Conservation (phyloP, 2,329 filamentous ascomycete genomes). For the Pestalotiopsis sp. region DNA sequence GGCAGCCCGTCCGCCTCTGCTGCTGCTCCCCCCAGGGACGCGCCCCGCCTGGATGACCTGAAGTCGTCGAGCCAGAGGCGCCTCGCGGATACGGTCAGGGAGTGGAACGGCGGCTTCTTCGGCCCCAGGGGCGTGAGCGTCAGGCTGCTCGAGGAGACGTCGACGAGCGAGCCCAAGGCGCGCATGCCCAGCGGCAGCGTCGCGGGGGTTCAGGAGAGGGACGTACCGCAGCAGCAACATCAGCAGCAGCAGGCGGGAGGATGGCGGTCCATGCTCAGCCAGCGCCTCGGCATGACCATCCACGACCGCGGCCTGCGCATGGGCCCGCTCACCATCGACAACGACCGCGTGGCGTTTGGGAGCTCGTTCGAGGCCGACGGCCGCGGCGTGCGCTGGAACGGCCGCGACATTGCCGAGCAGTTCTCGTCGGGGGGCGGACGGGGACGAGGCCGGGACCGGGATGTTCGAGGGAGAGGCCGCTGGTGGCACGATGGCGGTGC, state of each 20-base stretch:
- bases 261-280: conserved; percentile 10
- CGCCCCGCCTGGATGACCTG: conserved; percentile 45
- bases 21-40: conserved; percentile 29
- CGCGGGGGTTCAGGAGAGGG: neutral
- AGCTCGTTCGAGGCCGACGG: conserved; percentile 46
- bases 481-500: neutral
- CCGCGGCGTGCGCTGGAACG: conserved; percentile 49
- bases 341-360: conserved; percentile 46
- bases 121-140: conserved; percentile 51
- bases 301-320: conserved; percentile 34
- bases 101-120: conserved; percentile 64
- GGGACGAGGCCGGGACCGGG: conserved; percentile 10
- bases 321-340: conserved; percentile 44
- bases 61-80: conserved; percentile 29
- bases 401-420: conserved; percentile 41
- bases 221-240: neutral
- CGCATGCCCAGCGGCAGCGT: conserved; percentile 31
- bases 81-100: conserved; percentile 45
- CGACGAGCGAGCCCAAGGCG: neutral
- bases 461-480: conserved; percentile 6
- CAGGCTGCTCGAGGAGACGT: conserved; percentile 26
- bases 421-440: neutral
- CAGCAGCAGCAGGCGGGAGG: neutral
- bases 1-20: conserved; percentile 25
- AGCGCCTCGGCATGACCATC: conserved; percentile 19